Evolutionary conservation across 768 basidiomycete species (phyloP).

Genomic region (Pleurotus tuber-regium): DNA sequence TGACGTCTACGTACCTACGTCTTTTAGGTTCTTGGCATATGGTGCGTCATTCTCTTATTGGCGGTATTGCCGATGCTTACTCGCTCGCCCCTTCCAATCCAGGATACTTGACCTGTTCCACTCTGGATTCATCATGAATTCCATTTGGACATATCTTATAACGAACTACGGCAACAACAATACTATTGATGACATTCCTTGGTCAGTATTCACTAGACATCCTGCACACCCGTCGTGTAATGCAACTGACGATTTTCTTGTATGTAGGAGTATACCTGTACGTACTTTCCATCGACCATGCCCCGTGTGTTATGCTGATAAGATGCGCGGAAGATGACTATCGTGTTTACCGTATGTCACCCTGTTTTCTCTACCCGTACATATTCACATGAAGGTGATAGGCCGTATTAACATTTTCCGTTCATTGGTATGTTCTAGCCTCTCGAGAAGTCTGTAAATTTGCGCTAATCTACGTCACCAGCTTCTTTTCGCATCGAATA

Average conservation of each 20-base stretch:
- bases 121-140: conserved; percentile 28
- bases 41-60: conserved; percentile 5
- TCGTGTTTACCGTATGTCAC: conserved; percentile 25
- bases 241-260: neutral
- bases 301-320: neutral
- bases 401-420: conserved; percentile 39
- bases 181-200: conserved; percentile 26
- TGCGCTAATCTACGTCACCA: too few relatives aligned
- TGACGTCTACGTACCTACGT: too few relatives aligned
- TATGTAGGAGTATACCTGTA: conserved; percentile 10
- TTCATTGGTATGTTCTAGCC: conserved; percentile 32
- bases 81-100: neutral
- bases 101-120: conserved; percentile 29
- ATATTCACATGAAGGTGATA: conserved; percentile 8
- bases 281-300: neutral
- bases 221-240: neutral
- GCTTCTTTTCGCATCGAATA: conserved; percentile 35
- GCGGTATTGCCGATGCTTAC: neutral
- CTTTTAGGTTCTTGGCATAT: conserved; percentile 13
- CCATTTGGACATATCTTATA: conserved; percentile 32
- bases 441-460: neutral
- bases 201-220: conserved; percentile 20
- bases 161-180: conserved; percentile 21
- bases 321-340: conserved; percentile 17
- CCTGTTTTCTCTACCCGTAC: neutral